Conservation (phyloP, 805 yeast species). For the Brettanomyces custersianus region DNA sequence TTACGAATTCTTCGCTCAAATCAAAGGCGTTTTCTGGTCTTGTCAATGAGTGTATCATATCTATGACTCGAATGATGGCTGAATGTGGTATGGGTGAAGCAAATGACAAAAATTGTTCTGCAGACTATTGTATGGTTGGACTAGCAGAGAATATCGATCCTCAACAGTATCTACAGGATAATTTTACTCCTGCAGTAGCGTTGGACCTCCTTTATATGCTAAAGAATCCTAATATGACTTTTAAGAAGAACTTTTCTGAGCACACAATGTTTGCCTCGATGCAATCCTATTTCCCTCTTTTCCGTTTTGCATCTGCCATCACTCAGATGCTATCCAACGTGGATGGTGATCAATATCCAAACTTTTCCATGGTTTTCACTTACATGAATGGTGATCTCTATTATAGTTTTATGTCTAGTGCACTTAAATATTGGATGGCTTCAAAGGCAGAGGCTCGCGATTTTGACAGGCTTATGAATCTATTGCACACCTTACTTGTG, state of each 20-base stretch:
- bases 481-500: slow-evolving; percentile 31
- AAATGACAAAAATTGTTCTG: slow-evolving; percentile 21
- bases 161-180: slow-evolving; percentile 30
- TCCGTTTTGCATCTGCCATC: slow-evolving; percentile 26
- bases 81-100: slow-evolving; percentile 1
- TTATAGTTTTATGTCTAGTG: slow-evolving; percentile 45
- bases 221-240: slow-evolving; percentile 47
- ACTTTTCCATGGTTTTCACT: slow-evolving; percentile 29
- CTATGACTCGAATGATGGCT: slow-evolving; percentile 1
- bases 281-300: slow-evolving; percentile 42
- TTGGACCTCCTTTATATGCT: slow-evolving; percentile 48
- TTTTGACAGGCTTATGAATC: slow-evolving; percentile 37
- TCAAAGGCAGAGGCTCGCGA: slow-evolving; percentile 48
- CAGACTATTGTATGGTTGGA: slow-evolving; percentile 27
- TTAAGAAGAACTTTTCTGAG: slow-evolving; percentile 54
- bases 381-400: slow-evolving; percentile 46
- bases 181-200: slow-evolving; percentile 41
- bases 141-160: slow-evolving; percentile 42
- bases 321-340: slow-evolving; percentile 18
- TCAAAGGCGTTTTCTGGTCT: slow-evolving; percentile 1
- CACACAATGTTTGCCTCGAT: slow-evolving; percentile 54
- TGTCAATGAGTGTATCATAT: not conserved
- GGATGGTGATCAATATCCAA: slow-evolving; percentile 23
- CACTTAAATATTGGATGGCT: slow-evolving; percentile 56
- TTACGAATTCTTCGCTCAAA: not conserved